Conservation (phyloP, 257 asterid genomes). For the Nicotiana benthamiana region DNA sequence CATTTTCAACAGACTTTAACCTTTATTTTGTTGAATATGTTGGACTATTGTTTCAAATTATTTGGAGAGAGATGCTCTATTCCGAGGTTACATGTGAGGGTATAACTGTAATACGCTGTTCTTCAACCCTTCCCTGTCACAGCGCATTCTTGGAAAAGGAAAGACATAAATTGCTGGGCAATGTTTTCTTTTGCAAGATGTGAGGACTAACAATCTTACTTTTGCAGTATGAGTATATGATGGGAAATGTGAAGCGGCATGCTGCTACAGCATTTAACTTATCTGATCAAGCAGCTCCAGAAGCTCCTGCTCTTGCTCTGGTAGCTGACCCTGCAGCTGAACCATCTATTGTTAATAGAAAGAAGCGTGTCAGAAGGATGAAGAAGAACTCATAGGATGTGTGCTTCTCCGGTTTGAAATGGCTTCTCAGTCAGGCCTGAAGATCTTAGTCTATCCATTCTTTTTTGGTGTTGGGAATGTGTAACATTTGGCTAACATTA, state of each 20-base stretch:
- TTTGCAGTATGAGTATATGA: background rate
- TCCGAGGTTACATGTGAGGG: too few relatives aligned
- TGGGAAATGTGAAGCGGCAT: background rate
- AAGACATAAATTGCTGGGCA: background rate
- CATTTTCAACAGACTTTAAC: background rate
- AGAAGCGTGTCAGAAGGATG: background rate
- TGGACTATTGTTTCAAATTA: background rate
- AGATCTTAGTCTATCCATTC: background rate
- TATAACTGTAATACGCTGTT: too few relatives aligned
- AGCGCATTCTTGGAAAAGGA: background rate
- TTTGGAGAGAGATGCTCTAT: background rate
- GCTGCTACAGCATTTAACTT: too few relatives aligned
- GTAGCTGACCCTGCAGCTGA: too few relatives aligned
- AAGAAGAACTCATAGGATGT: background rate
- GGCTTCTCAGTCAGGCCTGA: too few relatives aligned
- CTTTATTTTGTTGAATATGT: background rate
- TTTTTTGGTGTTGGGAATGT: background rate
- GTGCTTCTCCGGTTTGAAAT: background rate
- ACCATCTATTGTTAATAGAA: too few relatives aligned
- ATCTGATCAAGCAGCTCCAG: background rate
- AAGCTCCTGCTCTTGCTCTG: background rate
- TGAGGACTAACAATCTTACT: background rate
- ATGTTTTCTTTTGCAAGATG: background rate
- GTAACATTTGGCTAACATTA: too few relatives aligned
- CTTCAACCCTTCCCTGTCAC: background rate